phyloP scores from a whole-genome alignment of 305 asterid genomes.

The Stenogyne calaminthoides region DNA sequence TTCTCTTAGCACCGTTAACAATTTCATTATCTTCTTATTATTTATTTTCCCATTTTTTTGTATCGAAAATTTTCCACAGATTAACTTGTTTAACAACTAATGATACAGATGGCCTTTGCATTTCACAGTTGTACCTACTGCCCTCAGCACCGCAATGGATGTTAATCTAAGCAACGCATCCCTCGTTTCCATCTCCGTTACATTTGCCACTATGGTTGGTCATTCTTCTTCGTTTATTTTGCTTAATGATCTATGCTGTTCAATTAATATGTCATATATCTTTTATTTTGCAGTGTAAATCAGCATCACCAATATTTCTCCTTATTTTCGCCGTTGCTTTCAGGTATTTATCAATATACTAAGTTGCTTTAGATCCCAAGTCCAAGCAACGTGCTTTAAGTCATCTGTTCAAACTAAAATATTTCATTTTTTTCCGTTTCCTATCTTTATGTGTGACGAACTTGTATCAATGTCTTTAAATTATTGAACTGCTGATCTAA shows the following conservation, averaged over 20 bases:
- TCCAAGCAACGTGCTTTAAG: constrained; percentile 8
- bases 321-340: constrained; percentile 92
- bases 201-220: constrained; percentile 99
- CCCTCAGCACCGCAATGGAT: constrained; percentile 98
- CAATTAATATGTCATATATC: constrained; percentile 18
- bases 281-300: constrained; percentile 80
- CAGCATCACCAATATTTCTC: constrained; percentile 94
- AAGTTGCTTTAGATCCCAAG: constrained; percentile 16
- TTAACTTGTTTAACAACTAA: constrained; percentile 86
- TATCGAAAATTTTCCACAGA: constrained; percentile 34
- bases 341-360: constrained; percentile 55
- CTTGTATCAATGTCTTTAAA: too few species aligned
- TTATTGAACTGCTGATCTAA: constrained; percentile 26
- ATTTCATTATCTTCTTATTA: not conserved
- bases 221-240: constrained; percentile 31
- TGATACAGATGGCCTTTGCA: constrained; percentile 94
- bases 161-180: constrained; percentile 97
- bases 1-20: not conserved
- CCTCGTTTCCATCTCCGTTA: constrained; percentile 95
- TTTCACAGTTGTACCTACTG: constrained; percentile 99
- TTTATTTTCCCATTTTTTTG: constrained; percentile 6
- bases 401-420: not conserved
- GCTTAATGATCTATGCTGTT: constrained; percentile 8
- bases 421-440: not conserved
- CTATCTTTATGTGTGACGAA: too few species aligned